phyloP scores from a whole-genome alignment of 2,329 filamentous ascomycete species.

The Berkeleyomyces rouxiae region DNA sequence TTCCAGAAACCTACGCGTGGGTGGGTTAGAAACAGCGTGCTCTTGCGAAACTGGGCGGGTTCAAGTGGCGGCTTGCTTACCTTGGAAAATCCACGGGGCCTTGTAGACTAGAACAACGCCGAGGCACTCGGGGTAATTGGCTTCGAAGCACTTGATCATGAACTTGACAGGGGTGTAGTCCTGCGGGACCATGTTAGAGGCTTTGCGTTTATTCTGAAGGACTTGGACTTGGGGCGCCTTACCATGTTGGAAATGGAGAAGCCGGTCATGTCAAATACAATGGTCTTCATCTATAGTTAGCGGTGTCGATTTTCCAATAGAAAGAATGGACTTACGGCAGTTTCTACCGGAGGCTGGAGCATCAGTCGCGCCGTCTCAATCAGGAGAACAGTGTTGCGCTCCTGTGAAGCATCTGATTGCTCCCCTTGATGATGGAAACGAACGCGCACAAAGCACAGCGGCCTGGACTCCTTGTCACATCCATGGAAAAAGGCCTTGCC shows the following conservation, averaged over 20 bases:
- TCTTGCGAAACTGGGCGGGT: background rate
- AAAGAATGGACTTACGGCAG: constrained; percentile 49
- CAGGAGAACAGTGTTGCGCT: constrained; percentile 80
- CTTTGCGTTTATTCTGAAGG: background rate
- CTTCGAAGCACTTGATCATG: constrained; percentile 99
- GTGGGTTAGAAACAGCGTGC: background rate
- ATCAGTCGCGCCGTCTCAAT: constrained; percentile 90
- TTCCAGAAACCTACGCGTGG: constrained; percentile 62
- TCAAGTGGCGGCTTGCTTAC: constrained; percentile 24
- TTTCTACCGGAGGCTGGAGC: constrained; percentile 66
- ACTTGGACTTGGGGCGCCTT: background rate
- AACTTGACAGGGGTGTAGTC: constrained; percentile 96
- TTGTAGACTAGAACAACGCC: constrained; percentile 88
- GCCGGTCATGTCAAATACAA: constrained; percentile 90
- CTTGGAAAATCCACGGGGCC: constrained; percentile 91
- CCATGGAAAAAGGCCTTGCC: constrained; percentile 92
- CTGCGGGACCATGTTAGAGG: constrained; percentile 23
- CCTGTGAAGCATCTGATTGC: constrained; percentile 64
- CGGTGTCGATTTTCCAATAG: background rate
- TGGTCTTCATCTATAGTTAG: constrained; percentile 39
- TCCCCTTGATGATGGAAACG: constrained; percentile 68
- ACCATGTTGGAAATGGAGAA: constrained; percentile 89
- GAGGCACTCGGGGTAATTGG: constrained; percentile 89
- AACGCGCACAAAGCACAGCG: constrained; percentile 73
- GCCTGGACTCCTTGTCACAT: constrained; percentile 64